Conservation (phyloP, 106 monocot genomes). For the Allium cepa region DNA sequence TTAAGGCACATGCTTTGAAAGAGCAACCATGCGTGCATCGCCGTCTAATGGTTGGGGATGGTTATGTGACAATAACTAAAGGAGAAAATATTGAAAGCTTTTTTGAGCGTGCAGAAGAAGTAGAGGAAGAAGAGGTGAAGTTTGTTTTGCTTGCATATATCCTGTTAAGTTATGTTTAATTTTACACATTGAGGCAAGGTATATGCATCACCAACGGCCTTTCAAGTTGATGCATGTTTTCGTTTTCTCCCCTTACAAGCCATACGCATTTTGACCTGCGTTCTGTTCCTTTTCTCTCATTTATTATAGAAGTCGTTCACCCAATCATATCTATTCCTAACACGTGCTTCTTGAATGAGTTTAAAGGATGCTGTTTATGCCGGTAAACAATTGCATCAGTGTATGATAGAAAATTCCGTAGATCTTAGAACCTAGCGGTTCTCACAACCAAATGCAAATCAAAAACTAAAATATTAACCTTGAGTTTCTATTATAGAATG, state of each 20-base stretch:
- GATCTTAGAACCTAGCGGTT: no score
- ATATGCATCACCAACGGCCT: no score
- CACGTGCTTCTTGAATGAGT: no score
- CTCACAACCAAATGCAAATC: no score
- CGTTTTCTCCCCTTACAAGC: neutral
- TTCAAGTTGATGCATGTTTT: neutral
- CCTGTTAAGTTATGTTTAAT: neutral
- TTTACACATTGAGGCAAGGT: no score
- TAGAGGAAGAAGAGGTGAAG: constrained; percentile 92
- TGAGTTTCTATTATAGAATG: no score
- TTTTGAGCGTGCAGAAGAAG: constrained; percentile 98
- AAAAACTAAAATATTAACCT: no score
- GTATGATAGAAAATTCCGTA: no score
- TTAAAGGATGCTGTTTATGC: no score
- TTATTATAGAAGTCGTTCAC: no score
- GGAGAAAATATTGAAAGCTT: constrained; percentile 70
- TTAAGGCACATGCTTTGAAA: constrained; percentile 95
- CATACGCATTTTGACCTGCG: neutral
- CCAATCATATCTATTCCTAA: no score
- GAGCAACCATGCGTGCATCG: constrained; percentile 83
- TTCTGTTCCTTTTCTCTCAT: neutral
- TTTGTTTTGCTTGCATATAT: neutral
- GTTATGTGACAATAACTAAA: constrained; percentile 79
- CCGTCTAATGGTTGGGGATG: constrained; percentile 75
- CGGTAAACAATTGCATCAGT: no score